These are phyloP conservation scores for Rhodotorula graminis DNA, from an alignment of 768 basidiomycete genomes.

Conservation along the genomic window DNA sequence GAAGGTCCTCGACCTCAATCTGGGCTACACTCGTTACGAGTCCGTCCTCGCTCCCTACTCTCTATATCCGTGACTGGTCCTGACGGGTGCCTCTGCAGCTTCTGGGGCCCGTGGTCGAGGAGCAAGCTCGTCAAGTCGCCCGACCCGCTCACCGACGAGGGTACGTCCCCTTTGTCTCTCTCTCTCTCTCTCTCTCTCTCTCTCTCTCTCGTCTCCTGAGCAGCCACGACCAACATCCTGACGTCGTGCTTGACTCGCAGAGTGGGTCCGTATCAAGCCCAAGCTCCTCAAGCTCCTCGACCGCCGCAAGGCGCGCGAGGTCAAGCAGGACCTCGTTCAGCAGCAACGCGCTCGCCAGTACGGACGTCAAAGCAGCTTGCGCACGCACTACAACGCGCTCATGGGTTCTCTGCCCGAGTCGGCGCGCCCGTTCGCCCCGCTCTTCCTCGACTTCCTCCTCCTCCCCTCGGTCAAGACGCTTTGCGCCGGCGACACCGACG, in stretches of 20 bases:
- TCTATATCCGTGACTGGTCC: no score
- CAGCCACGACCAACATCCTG: no score
- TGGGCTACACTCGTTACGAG: not conserved
- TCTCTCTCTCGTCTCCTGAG: no score
- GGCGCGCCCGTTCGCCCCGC: not conserved
- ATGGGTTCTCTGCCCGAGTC: not conserved
- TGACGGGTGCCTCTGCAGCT: not conserved
- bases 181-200: not conserved
- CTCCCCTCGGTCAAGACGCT: not conserved
- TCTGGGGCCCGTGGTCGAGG: not conserved
- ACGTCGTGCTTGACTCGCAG: not conserved
- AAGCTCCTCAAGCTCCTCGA: constrained; percentile 9
- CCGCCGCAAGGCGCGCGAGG: not conserved
- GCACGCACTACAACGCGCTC: not conserved
- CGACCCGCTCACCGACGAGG: not conserved
- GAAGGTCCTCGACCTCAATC: not conserved
- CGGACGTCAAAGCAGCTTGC: not conserved
- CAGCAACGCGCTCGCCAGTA: no score
- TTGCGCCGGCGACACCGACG: not conserved
- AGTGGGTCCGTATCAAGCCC: not conserved
- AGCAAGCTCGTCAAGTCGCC: not conserved
- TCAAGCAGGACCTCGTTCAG: not conserved
- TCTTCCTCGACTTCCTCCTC: constrained; percentile 20
- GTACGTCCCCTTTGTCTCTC: not conserved
- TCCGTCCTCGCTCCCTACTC: no score